These are phyloP conservation scores for Tubosaeta brunneosetosa DNA, from an alignment of 768 basidiomycete species.

Conservation along the genomic window DNA sequence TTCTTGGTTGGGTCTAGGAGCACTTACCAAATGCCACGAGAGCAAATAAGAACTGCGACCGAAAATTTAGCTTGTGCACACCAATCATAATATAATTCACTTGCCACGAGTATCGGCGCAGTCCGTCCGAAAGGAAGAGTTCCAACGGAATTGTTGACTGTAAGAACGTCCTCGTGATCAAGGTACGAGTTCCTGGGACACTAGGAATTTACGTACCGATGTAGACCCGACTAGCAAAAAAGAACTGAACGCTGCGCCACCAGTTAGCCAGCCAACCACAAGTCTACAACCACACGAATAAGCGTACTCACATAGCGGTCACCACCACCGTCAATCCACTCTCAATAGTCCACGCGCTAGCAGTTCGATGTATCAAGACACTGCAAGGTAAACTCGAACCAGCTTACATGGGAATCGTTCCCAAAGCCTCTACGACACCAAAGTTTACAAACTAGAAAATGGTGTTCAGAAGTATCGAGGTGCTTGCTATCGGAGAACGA, in stretches of 20 bases:
- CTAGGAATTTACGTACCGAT: constrained; percentile 2
- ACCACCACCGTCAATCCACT: constrained; percentile 12
- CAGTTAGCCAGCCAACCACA: background rate
- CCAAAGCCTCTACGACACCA: constrained; percentile 5
- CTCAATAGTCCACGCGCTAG: constrained; percentile 16
- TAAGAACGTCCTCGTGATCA: background rate
- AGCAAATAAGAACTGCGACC: constrained; percentile 8
- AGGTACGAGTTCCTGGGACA: background rate
- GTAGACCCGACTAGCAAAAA: constrained; percentile 11
- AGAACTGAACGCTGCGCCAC: constrained; percentile 9
- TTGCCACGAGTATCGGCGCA: constrained; percentile 9
- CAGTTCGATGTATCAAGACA: background rate
- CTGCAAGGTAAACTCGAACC: background rate
- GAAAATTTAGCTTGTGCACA: background rate
- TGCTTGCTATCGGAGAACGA: background rate
- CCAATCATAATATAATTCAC: background rate
- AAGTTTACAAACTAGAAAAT: constrained; percentile 11
- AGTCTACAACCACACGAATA: no score
- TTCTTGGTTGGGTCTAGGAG: background rate
- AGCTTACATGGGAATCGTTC: constrained; percentile 8
- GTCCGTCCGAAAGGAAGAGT: constrained; percentile 10
- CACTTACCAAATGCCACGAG: constrained; percentile 10
- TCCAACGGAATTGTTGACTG: constrained; percentile 4
- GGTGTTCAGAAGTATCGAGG: background rate
- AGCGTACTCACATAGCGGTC: constrained; percentile 11